phyloP scores from a whole-genome alignment of 176 grass and related monocot species.

The Phoenix roebelenii region DNA sequence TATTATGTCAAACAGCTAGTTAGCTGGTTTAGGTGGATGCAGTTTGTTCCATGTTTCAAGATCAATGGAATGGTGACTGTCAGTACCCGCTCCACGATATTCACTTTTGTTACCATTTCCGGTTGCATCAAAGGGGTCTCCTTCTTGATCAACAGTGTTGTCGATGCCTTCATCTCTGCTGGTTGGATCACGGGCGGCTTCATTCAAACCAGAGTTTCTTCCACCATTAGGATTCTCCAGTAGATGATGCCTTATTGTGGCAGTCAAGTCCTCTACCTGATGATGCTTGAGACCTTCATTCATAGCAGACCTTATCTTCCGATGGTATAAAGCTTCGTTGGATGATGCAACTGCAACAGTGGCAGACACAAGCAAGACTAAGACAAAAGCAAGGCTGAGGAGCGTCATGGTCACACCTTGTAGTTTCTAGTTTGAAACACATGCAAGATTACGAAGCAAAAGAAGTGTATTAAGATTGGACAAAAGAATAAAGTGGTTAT shows the following conservation, averaged over 20 bases:
- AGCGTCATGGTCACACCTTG: too few species aligned
- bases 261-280: background rate
- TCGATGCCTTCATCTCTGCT: background rate
- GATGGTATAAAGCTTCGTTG: background rate
- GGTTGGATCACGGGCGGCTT: background rate
- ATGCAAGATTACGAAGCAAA: too few species aligned
- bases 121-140: background rate
- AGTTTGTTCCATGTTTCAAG: slow-evolving; percentile 7
- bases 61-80: slow-evolving; percentile 6
- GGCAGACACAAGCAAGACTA: background rate
- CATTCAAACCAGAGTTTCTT: background rate
- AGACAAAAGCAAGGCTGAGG: background rate
- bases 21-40: slow-evolving; percentile 5
- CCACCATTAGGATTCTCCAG: background rate
- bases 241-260: background rate
- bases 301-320: background rate
- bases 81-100: background rate
- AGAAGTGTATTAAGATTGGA: too few species aligned
- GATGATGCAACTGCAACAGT: background rate
- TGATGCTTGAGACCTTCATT: background rate
- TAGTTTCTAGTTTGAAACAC: too few species aligned
- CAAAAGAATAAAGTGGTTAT: too few species aligned
- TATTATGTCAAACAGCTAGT: background rate
- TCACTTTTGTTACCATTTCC: background rate
- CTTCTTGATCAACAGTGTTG: background rate